Base-by-base conservation (phyloP, 495 filamentous ascomycete genomes). In the Aspergillus diversus region DNA sequence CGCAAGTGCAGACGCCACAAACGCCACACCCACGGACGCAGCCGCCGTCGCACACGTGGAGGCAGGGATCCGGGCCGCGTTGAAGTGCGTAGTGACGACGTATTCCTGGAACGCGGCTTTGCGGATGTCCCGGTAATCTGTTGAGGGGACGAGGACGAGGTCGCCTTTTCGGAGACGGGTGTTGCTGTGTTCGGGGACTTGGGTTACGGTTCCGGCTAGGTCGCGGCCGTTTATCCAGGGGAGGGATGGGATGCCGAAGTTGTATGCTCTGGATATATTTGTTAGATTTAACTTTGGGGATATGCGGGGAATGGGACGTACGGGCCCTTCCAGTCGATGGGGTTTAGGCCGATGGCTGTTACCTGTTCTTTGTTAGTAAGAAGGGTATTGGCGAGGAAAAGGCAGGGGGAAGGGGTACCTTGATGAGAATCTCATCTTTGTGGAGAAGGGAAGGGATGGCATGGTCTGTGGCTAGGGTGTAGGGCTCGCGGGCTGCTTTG, bases 281-380 rank as follows among this genome's bases (percentile, higher is more conserved):
- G 61, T 72, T 49, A 68, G 58, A n/a, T n/a, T n/a, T n/a, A n/a
- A n/a, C n/a, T n/a, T n/a, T n/a, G n/a, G n/a, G 7, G 5, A 32
- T 47, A 32, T 47, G 46, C 16, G 15, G 42, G 37, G 48, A 32
- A 47, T 34, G 61, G 46, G 35, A 80, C 80, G 37, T 78, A 89
- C 86, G 86, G 86, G 66, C 80, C 84, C 75, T 90, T 90, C 89
- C 89, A 90, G 70, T 91, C 89, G 52, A 90, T 83, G 4, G 87
- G 89, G 71, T 90, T 90, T 55, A 91, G 72, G 4, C 88, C 89
- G 72, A 90, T 83, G 8, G 82, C 84, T 35, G 80, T 64, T 8
- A 81, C 73, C 78, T 81, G 59, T 9, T 7, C 31, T 47, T 15
- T 2, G 51, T 70, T 50, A 66, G 61, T 27, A 27, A 27, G 21